Percentiles rank a stretch among this genome's conserved stretches.
Evolutionary conservation across 2,329 filamentous ascomycete genomes (phyloP).

Genomic region (Lachnellula hyalina): DNA sequence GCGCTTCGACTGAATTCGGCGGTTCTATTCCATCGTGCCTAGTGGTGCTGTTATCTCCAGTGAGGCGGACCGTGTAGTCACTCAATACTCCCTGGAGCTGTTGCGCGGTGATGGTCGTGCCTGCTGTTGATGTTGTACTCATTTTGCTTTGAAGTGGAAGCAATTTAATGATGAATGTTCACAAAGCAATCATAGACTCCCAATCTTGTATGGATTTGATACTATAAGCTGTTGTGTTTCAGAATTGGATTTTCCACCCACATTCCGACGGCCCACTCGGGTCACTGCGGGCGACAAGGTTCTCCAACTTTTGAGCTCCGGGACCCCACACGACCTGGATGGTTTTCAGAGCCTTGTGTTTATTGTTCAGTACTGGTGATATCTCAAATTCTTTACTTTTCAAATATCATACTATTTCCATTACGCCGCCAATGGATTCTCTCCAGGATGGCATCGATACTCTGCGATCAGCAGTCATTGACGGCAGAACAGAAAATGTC

Average conservation of each 20-base stretch:
- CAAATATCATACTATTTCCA: background rate
- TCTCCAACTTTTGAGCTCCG: background rate
- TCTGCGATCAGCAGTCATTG: constrained; percentile 35
- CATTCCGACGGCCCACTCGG: background rate
- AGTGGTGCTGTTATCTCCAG: constrained; percentile 22
- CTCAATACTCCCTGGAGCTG: constrained; percentile 37
- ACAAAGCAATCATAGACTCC: too few relatives aligned
- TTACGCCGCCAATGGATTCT: background rate
- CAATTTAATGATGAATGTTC: too few relatives aligned
- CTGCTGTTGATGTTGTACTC: background rate
- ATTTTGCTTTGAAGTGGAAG: background rate
- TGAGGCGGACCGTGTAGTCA: constrained; percentile 44
- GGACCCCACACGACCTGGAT: background rate
- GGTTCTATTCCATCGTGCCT: background rate
- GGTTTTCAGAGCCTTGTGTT: background rate
- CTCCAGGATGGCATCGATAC: constrained; percentile 7
- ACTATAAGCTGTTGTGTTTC: background rate
- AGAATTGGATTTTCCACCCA: background rate
- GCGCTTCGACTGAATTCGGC: background rate
- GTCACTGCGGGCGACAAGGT: constrained; percentile 1
- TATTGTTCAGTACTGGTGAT: too few relatives aligned
- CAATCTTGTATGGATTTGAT: too few relatives aligned
- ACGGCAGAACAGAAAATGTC: constrained; percentile 40
- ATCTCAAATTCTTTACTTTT: too few relatives aligned
- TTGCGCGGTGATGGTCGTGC: background rate